Base-by-base conservation (phyloP, 768 basidiomycete species). In the Clavaria fumosa region DNA sequence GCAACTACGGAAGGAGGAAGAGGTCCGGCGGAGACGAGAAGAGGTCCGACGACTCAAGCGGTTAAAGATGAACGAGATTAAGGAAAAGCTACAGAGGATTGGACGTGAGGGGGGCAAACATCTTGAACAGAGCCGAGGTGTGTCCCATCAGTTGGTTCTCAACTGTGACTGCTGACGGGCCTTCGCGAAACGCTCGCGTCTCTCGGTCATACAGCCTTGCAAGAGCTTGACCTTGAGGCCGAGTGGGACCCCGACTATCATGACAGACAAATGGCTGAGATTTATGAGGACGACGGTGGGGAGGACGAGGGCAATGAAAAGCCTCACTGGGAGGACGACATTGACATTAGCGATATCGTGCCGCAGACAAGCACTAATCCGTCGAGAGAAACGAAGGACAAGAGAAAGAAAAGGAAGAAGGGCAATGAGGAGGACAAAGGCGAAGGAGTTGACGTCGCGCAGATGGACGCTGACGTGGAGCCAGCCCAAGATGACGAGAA, bases 291-390 rank as follows among this genome's bases (percentile, higher is more conserved):
- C 14, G 38, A 38, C 7, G 45, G 28, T 19, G 37, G 34, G 4
- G 34, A 23, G n/a, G 45, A 37, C 5, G 34, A 27, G 12, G 45
- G 43, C 24, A 66, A 60, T 24, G 69, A 72, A 44, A 93, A 93
- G 57, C 95, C 95, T 3, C 58, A 61, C 0, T 99, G 93, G 93
- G 79, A 84, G 28, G 84, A 95, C 43, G 89, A 95, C 48, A 73
- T 91, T 40, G 75, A 86, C 45, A 70, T 90, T 32, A 68, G 62
- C n/a, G 74, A 83, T 50, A 73, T 86, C 23, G 51, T 55, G 46
- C 30, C 57, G 43, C 39, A 51, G 11, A 56, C 59, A 6, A 62
- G 55, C 4, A 51, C 59, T 6, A 60, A 52, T 17, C 49, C 56
- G n/a, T n/a, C n/a, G n/a, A n/a, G n/a, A 26, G 57, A 58, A 30